Evolutionary conservation across 2,329 filamentous ascomycete species (phyloP), one percentile per base, ranked within the genome.

Genomic region (Chaetothyriales sp.): DNA sequence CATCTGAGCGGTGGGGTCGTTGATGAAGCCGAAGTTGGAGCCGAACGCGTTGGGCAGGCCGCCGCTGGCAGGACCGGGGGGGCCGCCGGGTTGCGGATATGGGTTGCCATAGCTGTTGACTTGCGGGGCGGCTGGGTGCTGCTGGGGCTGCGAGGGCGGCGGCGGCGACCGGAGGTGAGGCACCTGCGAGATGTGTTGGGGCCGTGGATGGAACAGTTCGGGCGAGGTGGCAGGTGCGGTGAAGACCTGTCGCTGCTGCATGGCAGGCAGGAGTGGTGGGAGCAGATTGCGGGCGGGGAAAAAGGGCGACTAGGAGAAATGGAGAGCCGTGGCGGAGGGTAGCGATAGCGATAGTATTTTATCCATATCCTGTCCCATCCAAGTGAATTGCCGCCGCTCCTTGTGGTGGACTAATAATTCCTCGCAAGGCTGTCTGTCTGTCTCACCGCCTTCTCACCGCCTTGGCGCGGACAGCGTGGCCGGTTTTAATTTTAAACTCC

Each of bases 111-210:
- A 68, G 56, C 66, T 62, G 56, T 61, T 61, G 5, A 55, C 47
- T 28, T 51, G 68, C 62, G 60, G 70, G 1, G 32, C 12, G 4
- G 10, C 32, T 39, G 32, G 32, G 10, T 39, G 32, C 15, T 39
- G 32, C 56, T 51, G 64, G 55, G 81, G 77, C 63, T 86, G 84
- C 57, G 87, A 86, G 32, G 83, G 76, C 39, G 86, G 89, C 55
- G 87, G 90, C 54, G 92, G 92, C 52, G 92, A 96, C 68, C 93
- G 83, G 66, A 98, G 81, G 72, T 96, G 92, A 44, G 92, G 92
- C 47, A 98, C 92, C 52, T 89, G 94, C 64, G 92, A 96, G 63
- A 96, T 90, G 75, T 98, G 92, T 70, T 98, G 92, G 55, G 92
- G 92, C 53, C 96, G 88, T 52, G 92, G 92, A 67, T 96, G 92